These are phyloP conservation scores for Pseudogymnoascus sp. DNA, from an alignment of 2,329 filamentous ascomycete species.

Conservation along the genomic window DNA sequence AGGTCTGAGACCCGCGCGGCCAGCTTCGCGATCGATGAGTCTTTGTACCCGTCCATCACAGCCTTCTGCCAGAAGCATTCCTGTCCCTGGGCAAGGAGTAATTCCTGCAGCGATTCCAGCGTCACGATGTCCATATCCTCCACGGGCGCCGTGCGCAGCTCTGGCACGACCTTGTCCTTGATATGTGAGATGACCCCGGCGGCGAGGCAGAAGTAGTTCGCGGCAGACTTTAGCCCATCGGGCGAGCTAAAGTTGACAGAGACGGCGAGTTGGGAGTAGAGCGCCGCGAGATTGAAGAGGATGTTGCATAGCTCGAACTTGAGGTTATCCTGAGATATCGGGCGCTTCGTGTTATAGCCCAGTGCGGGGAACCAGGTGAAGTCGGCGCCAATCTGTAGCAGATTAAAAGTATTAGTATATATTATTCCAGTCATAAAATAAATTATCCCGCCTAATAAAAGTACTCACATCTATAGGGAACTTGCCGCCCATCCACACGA, in stretches of 20 bases:
- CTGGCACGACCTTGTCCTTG: constrained; percentile 67
- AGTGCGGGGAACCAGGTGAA: constrained; percentile 95
- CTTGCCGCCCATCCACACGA: constrained; percentile 89
- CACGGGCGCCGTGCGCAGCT: constrained; percentile 73
- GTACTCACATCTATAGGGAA: constrained; percentile 80
- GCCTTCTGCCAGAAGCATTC: constrained; percentile 99
- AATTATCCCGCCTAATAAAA: background rate
- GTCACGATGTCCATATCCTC: constrained; percentile 94
- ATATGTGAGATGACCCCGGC: constrained; percentile 79
- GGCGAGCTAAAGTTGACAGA: constrained; percentile 67
- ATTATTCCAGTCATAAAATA: background rate
- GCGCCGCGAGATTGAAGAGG: constrained; percentile 83
- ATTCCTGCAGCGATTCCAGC: constrained; percentile 70
- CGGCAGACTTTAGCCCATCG: constrained; percentile 79
- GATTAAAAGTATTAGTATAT: constrained; percentile 11
- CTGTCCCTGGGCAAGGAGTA: constrained; percentile 86
- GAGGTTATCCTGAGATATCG: constrained; percentile 57
- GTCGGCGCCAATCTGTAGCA: constrained; percentile 71
- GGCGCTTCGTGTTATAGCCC: constrained; percentile 77
- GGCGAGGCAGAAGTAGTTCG: constrained; percentile 80
- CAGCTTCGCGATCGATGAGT: constrained; percentile 83
- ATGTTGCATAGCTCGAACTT: constrained; percentile 85
- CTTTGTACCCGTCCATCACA: constrained; percentile 87
- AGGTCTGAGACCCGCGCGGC: constrained; percentile 87
- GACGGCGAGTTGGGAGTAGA: constrained; percentile 88